Percentiles rank a stretch among this genome's conserved stretches.
Conservation (phyloP, 2,329 filamentous ascomycete genomes). For the Diaporthe sp. region DNA sequence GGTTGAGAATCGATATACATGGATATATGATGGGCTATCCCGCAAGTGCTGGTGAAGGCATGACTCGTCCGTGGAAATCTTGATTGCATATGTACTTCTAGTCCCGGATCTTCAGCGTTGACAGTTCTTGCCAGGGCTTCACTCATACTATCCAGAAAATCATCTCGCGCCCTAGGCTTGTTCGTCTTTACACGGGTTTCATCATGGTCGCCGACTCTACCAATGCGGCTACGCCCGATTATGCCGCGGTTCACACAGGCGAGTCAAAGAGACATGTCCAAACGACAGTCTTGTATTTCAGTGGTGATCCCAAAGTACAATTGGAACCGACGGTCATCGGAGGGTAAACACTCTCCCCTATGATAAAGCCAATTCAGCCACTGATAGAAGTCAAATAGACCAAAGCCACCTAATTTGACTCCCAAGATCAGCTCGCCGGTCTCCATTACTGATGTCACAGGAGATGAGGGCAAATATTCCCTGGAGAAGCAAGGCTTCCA, state of each 20-base stretch:
- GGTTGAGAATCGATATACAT: background rate
- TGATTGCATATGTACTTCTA: background rate
- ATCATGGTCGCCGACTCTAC: constrained; percentile 17
- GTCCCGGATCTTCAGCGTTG: background rate
- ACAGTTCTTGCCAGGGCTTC: background rate
- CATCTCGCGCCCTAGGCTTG: background rate
- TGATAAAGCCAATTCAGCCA: no score
- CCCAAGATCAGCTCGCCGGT: constrained; percentile 22
- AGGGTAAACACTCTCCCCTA: background rate
- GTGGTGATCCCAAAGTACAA: constrained; percentile 12
- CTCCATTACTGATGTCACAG: constrained; percentile 22
- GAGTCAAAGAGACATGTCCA: background rate
- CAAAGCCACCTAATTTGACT: constrained; percentile 19
- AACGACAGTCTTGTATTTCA: constrained; percentile 14
- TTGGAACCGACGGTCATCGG: constrained; percentile 3
- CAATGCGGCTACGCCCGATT: background rate
- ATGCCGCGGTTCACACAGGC: background rate
- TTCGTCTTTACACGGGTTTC: background rate
- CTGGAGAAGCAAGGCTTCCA: constrained; percentile 29
- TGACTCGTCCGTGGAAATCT: constrained; percentile 1
- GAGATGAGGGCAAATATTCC: constrained; percentile 21
- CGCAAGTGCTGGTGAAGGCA: constrained; percentile 10
- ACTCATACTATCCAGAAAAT: background rate
- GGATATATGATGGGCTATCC: background rate
- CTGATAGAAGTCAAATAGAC: background rate